Conservation (phyloP, 2,329 filamentous ascomycete genomes). For the Pyrenophora tritici-repentis region DNA sequence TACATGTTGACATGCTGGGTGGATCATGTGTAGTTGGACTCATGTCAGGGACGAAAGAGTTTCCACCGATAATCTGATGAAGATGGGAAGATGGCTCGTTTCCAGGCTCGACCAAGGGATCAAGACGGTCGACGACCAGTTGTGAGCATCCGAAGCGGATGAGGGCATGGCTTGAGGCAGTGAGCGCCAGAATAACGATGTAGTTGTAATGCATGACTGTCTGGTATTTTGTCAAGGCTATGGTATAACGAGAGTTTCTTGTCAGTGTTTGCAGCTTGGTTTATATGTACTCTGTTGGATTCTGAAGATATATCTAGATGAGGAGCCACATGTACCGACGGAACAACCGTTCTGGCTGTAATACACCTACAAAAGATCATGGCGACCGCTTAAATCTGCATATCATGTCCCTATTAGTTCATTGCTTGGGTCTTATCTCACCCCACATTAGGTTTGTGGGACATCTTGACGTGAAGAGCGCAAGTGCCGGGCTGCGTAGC, state of each 20-base stretch:
- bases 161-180: conserved; percentile 25
- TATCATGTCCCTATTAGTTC: too few species aligned
- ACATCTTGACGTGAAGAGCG: background rate
- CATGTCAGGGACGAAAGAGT: conserved; percentile 33
- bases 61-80: conserved; percentile 37
- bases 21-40: conserved; percentile 25
- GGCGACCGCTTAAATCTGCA: too few species aligned
- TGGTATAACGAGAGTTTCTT: too few species aligned
- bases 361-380: too few species aligned
- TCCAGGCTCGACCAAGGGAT: conserved; percentile 34
- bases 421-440: background rate
- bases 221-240: too few species aligned
- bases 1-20: conserved; percentile 31
- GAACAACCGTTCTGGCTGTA: too few species aligned
- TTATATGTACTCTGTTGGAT: too few species aligned
- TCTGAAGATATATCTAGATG: too few species aligned
- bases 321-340: too few species aligned
- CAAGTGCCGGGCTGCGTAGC: conserved; percentile 11
- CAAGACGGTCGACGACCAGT: conserved; percentile 34
- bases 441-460: background rate
- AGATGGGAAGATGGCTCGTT: conserved; percentile 27
- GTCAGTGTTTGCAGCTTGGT: too few species aligned
- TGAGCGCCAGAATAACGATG: conserved; percentile 20
- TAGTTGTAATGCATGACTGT: conserved; percentile 21
- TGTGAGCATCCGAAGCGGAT: conserved; percentile 37